Percentiles rank a stretch among this genome's conserved stretches.
phyloP scores from a whole-genome alignment of 345 rosid genomes.

The thale cress (Arabidopsis thaliana) region DNA sequence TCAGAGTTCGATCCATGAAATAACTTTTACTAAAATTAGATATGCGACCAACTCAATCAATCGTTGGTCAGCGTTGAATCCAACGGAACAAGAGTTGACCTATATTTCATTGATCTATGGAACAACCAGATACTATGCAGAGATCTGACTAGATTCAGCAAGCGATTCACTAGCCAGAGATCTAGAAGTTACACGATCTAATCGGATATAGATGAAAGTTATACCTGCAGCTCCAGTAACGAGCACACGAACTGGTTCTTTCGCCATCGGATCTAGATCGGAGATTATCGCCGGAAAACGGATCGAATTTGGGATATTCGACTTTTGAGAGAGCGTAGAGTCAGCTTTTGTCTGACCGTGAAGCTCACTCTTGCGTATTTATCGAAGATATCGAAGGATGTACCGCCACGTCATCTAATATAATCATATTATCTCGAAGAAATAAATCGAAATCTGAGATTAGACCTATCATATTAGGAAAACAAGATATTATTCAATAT shows the following conservation, averaged over 20 bases:
- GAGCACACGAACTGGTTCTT: conserved; percentile 94
- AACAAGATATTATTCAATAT: not conserved
- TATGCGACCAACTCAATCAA: not conserved
- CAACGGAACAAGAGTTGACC: not conserved
- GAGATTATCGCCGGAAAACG: conserved; percentile 34
- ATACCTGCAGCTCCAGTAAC: conserved; percentile 99
- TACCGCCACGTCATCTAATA: conserved; percentile 37
- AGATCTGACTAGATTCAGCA: conserved; percentile 31
- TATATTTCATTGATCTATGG: not conserved
- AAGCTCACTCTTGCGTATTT: conserved; percentile 40
- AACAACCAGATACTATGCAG: conserved; percentile 9
- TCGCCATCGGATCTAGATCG: conserved; percentile 68
- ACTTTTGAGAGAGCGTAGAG: conserved; percentile 20
- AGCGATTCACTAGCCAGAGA: conserved; percentile 15
- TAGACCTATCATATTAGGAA: not conserved
- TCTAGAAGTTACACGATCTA: conserved; percentile 21
- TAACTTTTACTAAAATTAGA: not conserved
- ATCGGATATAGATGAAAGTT: conserved; percentile 12
- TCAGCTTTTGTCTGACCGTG: not conserved
- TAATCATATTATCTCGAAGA: conserved; percentile 35
- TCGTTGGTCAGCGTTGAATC: not conserved
- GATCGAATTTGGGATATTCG: conserved; percentile 15
- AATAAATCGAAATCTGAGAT: conserved; percentile 1
- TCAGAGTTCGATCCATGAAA: not conserved
- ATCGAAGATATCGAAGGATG: conserved; percentile 18